Base-by-base conservation (phyloP, 345 rosid genomes). In the Mercurialis annua region DNA sequence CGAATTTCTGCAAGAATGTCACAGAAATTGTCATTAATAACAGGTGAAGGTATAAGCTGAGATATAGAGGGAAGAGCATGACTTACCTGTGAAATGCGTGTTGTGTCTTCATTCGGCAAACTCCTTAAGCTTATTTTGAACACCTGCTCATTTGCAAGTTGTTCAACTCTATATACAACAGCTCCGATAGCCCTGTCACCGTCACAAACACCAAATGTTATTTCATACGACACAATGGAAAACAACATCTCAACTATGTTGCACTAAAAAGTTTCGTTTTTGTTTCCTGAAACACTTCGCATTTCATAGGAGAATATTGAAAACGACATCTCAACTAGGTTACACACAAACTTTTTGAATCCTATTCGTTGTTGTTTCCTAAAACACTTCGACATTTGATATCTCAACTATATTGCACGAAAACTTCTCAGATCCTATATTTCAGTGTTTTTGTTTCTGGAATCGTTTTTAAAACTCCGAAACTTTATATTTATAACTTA, bases 111-210 rank as follows among this genome's bases (percentile, higher is more conserved):
- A 29, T 54, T 64, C 1, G 20, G 75, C 74, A 82, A 21, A 72
- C 96, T 85, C 67, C 96, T 80, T 40, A 90, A 80, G 77, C 96
- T 90, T 72, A 90, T 75, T 72, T 90, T 90, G 59, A 90, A 73
- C 68, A 82, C 70, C 46, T 67, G 77, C 44, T 84, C 84, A 71
- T 85, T 87, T 58, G 56, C 78, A 17, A 87, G 84, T 79, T 83
- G 88, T 0, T 82, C 80, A 26, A 87, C 86, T 66, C 77, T 78
- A 66, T 85, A 90, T 14, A 83, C 91, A 51, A 87, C 81, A 57
- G 90, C 92, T 72, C 92, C 90, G 11, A 90, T 65, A 69, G 84
- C 84, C 81, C 90, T 79, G 2, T 11, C 18, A 64, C 12, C 20
- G 33, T 36, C n/a, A 50, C 70, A 21, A 38, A 31, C 42, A 40